These are phyloP conservation scores for Citrullus colocynthis DNA, from an alignment of 306 rosid species.

Conservation along the genomic window DNA sequence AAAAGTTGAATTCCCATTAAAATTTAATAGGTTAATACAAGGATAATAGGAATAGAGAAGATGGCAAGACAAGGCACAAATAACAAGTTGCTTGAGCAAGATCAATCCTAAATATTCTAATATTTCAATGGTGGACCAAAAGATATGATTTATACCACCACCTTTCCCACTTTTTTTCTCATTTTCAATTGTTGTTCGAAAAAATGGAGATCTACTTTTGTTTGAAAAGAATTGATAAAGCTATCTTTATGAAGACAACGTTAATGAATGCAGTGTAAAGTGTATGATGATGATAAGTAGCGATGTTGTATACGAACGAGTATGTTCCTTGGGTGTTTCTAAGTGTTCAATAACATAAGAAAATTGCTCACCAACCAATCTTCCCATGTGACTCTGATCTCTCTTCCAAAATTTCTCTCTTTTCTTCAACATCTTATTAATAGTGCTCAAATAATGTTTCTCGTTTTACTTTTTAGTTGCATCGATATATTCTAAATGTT, in stretches of 20 bases:
- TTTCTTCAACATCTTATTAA: slow-evolving; percentile 9
- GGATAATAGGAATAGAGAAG: neutral
- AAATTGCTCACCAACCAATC: slow-evolving; percentile 20
- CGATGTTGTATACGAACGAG: slow-evolving; percentile 28
- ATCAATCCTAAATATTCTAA: neutral
- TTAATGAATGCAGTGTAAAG: slow-evolving; percentile 11
- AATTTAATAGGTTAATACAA: neutral
- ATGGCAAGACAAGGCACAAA: neutral
- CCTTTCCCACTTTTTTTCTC: neutral
- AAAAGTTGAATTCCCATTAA: neutral
- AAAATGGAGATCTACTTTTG: slow-evolving; percentile 17
- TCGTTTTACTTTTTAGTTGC: too few relatives aligned
- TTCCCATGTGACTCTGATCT: slow-evolving; percentile 23
- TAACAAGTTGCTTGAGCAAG: neutral
- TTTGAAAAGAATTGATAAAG: slow-evolving; percentile 22
- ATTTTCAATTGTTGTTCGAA: neutral
- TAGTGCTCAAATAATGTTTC: too few relatives aligned
- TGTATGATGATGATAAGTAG: slow-evolving; percentile 17
- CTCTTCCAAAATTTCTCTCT: slow-evolving; percentile 18
- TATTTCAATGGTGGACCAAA: neutral
- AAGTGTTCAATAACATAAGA: slow-evolving; percentile 17
- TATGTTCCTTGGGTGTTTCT: slow-evolving; percentile 26
- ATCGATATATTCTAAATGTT: too few relatives aligned
- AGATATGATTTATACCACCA: slow-evolving; percentile 6
- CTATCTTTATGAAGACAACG: slow-evolving; percentile 9